Conservation (phyloP, 2,329 filamentous ascomycete species). For the Talaromyces piceae region DNA sequence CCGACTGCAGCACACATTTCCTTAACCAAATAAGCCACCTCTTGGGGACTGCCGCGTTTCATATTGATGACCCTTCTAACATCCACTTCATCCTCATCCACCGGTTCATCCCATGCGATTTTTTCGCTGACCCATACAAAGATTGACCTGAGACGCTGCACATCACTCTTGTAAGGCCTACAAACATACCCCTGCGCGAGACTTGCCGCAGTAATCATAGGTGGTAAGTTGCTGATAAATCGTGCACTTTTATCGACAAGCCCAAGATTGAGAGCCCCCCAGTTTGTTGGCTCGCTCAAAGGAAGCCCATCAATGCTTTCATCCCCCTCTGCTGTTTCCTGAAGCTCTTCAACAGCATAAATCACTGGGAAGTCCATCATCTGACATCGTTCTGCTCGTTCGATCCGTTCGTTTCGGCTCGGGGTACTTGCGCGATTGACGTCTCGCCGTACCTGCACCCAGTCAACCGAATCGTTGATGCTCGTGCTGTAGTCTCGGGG, state of each 20-base stretch:
- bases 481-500: slow-evolving; percentile 65
- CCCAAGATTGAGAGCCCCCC: slow-evolving; percentile 67
- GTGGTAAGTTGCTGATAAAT: slow-evolving; percentile 76
- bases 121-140: slow-evolving; percentile 98
- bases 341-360: slow-evolving; percentile 81
- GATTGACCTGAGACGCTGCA: slow-evolving; percentile 85
- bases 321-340: slow-evolving; percentile 78
- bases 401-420: slow-evolving; percentile 76
- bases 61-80: slow-evolving; percentile 75
- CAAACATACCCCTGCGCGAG: slow-evolving; percentile 90
- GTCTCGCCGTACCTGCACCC: slow-evolving; percentile 95
- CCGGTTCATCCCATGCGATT: slow-evolving; percentile 90
- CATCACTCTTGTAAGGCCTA: slow-evolving; percentile 86
- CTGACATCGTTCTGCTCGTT: slow-evolving; percentile 80
- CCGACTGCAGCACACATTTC: slow-evolving; percentile 94
- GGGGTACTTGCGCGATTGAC: slow-evolving; percentile 92
- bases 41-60: slow-evolving; percentile 76
- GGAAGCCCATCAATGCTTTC: slow-evolving; percentile 80
- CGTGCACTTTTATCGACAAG: slow-evolving; percentile 94
- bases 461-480: slow-evolving; percentile 55
- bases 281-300: slow-evolving; percentile 75
- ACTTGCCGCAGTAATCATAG: slow-evolving; percentile 71
- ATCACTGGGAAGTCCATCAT: slow-evolving; percentile 89
- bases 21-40: slow-evolving; percentile 77
- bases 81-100: slow-evolving; percentile 70